These are phyloP conservation scores for Camellia lanceoleosa DNA, from an alignment of 148 eudicot genomes.

Conservation along the genomic window DNA sequence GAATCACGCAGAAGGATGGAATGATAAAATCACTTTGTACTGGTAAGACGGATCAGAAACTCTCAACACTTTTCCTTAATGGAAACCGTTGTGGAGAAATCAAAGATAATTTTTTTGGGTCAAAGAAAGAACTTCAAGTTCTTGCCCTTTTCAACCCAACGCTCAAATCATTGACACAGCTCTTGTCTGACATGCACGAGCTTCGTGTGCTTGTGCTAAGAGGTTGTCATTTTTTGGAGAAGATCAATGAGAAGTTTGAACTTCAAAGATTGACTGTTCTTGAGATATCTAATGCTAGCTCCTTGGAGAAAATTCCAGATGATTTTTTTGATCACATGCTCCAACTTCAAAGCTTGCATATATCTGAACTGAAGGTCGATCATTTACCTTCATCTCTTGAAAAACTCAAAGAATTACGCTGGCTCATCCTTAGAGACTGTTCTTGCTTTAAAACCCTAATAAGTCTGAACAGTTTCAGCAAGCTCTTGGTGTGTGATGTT, in stretches of 20 bases:
- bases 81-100: neutral
- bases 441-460: neutral
- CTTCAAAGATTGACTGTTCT: constrained; percentile 13
- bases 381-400: constrained; percentile 23
- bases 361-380: constrained; percentile 20
- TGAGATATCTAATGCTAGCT: constrained; percentile 30
- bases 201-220: constrained; percentile 34
- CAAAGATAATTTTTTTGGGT: neutral
- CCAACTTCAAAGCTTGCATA: constrained; percentile 26
- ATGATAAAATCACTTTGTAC: constrained; percentile 12
- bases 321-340: constrained; percentile 15
- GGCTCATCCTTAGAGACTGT: constrained; percentile 32
- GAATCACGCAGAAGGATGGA: constrained; percentile 16
- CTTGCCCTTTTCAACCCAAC: constrained; percentile 29
- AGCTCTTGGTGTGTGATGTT: constrained; percentile 28
- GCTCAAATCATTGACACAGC: neutral
- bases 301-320: neutral
- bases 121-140: constrained; percentile 13
- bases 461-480: constrained; percentile 10
- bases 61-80: constrained; percentile 7
- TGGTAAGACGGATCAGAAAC: neutral
- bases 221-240: constrained; percentile 27
- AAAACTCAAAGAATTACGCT: constrained; percentile 18
- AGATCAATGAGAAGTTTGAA: neutral
- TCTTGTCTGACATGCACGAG: neutral